Evolutionary conservation across 2,329 filamentous ascomycete species (phyloP), one percentile per base, ranked within the genome.

Genomic region (Claviceps capensis): DNA sequence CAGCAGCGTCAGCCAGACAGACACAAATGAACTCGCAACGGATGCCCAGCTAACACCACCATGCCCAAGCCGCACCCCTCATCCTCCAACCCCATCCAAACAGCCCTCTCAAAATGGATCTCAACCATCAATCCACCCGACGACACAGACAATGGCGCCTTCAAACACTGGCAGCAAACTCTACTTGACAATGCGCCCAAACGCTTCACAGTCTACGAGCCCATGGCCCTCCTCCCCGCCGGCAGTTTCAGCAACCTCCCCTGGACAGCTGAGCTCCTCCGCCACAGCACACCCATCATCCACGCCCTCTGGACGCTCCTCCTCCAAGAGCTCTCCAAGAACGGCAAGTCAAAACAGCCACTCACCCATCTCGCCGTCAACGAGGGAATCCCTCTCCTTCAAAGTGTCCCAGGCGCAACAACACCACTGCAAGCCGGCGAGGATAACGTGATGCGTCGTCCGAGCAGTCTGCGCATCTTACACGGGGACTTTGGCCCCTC

Each of bases 371-470:
- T 83, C 1, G 80, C 80, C 8, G 66, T 79, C 44, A 83, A 82
- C 58, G 76, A 79, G 55, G 78, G 78, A 0, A 84, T 84, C 48
- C 81, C 81, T 0, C 63, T 75, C 2, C 69, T 75, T 2, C 69
- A 68, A 6, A 61, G 63, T 17, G 45, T 22, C 41, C 41, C 26
- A 4, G 26, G 26, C 30, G 22, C 22, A 22, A 9, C 17, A n/a
- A 43, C 36, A 13, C 41, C 6, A 13, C 9, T 11, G 26, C 41
- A 38, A 7, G 23, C 55, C 64, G 17, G 19, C 3, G 59, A 61
- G 17, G 77, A 83, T 57, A 95, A 95, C 62, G 69, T 85, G 14
- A 74, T 94, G 53, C 80, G 90, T 45, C 82, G 81, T 48, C 91
- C 91, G 0, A 77, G 74, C 43, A 78, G 83, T 17, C 72, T 96